Base-by-base conservation (phyloP, 2,329 filamentous ascomycete genomes). In the Sarocladium brachiariae region DNA sequence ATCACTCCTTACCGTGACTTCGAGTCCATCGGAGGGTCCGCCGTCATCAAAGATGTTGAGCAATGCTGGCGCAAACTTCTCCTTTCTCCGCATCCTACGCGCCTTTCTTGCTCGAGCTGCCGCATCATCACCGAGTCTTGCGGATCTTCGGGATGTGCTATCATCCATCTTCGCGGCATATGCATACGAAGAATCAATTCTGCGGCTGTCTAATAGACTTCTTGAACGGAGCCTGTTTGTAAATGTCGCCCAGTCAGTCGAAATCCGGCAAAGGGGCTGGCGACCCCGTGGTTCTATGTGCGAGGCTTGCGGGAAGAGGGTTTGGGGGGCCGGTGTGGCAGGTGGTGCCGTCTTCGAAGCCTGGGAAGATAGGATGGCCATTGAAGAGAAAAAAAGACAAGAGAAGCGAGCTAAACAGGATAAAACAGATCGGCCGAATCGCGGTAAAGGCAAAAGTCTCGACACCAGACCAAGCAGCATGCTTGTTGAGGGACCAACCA, bases 81-180 rank as follows among this genome's bases (percentile, higher is more conserved):
- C 88, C 1, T 99, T 99, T 66, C 77, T 99, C 10, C 87, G 87
- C 51, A 88, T 99, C 56, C 76, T 99, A 13, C 84, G 90, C 46
- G 87, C 88, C 5, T 99, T 99, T 65, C 80, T 99, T 25, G 83
- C 86, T 1, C 83, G 89, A 41, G 92, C 91, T 0, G 86, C 89
- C 0, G 78, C 81, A 21, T 83, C 85, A 16, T 95, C 90, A 0
- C 91, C 93, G 0, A 95, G 87, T 11, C 75, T 99, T 2, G 85
- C 89, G 1, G 90, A 97, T 63, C 77, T 99, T 2, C 86, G 93
- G 39, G 80, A 81, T 6, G 91, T 97, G 1, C 78, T 99, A 2
- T 75, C 82, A 1, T 93, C 91, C 11, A 92, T 99, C 51, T 97
- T 99, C 69, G 84, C 92, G 0, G 92, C 93, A 0, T 99, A 99